Percentiles rank a stretch among this genome's conserved stretches.
Evolutionary conservation across 306 rosid species (phyloP).

Genomic region (Fragaria iinumae): DNA sequence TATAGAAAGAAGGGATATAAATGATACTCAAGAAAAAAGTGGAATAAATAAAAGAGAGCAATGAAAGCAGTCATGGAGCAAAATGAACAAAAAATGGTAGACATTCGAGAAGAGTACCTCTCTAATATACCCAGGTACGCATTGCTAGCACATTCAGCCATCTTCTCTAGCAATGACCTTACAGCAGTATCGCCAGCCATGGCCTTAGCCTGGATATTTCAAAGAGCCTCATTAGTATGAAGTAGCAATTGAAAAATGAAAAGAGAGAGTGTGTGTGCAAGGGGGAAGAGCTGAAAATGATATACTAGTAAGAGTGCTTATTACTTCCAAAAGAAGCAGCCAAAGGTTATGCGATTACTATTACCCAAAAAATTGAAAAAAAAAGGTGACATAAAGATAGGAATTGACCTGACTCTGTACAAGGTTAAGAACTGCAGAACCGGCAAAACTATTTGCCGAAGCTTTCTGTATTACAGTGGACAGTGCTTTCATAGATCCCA

Average conservation of each 20-base stretch:
- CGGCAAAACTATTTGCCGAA: slow-evolving; percentile 67
- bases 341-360: background rate
- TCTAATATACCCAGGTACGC: slow-evolving; percentile 92
- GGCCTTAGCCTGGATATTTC: slow-evolving; percentile 81
- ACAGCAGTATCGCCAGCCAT: slow-evolving; percentile 96
- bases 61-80: background rate
- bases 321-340: slow-evolving; percentile 15
- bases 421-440: slow-evolving; percentile 93
- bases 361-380: background rate
- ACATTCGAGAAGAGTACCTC: slow-evolving; percentile 48
- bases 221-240: slow-evolving; percentile 1
- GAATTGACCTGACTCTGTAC: slow-evolving; percentile 84
- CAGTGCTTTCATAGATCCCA: slow-evolving; percentile 87
- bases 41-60: background rate
- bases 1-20: background rate
- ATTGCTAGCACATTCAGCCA: slow-evolving; percentile 88
- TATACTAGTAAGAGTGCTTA: background rate
- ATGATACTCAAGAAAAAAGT: background rate
- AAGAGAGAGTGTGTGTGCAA: background rate
- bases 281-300: background rate
- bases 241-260: background rate
- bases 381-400: background rate
- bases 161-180: slow-evolving; percentile 87
- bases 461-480: slow-evolving; percentile 76
- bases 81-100: background rate